Evolutionary conservation across 2,329 filamentous ascomycete genomes (phyloP).

Genomic region (Sarocladium brachiariae): DNA sequence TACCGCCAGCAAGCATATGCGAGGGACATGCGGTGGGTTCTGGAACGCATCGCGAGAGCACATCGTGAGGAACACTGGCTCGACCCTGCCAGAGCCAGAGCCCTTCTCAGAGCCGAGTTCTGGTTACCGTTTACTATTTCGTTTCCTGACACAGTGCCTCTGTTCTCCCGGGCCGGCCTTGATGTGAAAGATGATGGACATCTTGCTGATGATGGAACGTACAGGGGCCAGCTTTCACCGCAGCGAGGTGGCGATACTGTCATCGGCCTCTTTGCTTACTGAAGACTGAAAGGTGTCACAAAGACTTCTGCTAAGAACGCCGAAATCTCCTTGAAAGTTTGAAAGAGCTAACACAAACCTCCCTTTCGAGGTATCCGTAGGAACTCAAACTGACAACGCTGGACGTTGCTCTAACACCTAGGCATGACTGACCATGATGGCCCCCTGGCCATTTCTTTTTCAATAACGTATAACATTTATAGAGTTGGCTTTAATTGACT

Average conservation of each 20-base stretch:
- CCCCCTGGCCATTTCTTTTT: too few species aligned
- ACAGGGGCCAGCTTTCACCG: not conserved
- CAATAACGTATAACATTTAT: too few species aligned
- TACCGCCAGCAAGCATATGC: constrained; percentile 17
- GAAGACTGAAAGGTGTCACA: not conserved
- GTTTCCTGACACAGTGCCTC: constrained; percentile 19
- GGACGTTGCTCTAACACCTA: too few species aligned
- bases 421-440: too few species aligned
- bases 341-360: too few species aligned
- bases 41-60: constrained; percentile 21
- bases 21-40: constrained; percentile 27
- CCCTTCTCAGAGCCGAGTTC: constrained; percentile 20
- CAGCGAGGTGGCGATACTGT: not conserved
- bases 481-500: too few species aligned
- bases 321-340: not conserved
- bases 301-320: not conserved
- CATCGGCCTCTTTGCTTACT: not conserved
- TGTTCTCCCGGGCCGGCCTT: constrained; percentile 25
- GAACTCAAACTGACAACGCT: too few species aligned
- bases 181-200: constrained; percentile 13
- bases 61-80: constrained; percentile 4
- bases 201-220: not conserved
- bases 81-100: constrained; percentile 12
- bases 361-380: too few species aligned
- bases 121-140: constrained; percentile 25